Evolutionary conservation across 2,329 filamentous ascomycete genomes (phyloP), one percentile per base, ranked within the genome.

Genomic region (Neofusicoccum sp.): DNA sequence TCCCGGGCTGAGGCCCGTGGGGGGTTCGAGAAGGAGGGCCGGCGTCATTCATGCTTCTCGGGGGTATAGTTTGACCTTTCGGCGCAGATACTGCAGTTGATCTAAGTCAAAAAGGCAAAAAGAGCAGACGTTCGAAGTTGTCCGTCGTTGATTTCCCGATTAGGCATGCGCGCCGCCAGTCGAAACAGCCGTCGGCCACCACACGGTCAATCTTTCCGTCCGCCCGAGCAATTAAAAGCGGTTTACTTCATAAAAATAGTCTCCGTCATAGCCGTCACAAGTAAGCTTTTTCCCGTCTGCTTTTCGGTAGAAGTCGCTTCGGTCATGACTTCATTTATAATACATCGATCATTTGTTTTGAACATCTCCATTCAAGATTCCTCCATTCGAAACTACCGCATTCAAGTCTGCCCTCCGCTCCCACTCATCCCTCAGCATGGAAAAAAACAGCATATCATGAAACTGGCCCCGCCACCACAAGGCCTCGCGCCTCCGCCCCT

Each of bases 401-500:
- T 22, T 22, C 37, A n/a, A 41, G n/a, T 41, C 37, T 41, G 9
- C n/a, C n/a, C 39, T 37, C n/a, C 28, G n/a, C n/a, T 45, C 41
- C 56, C 56, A 47, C 31, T 59, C 56, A 6, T 59, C 31, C 43
- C 41, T 45, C 14, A 59, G 16, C 41, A 59, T 31, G 4, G 43
- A 48, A 31, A 48, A 59, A 7, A 28, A 22, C 9, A 59, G 43
- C 31, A 48, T 37, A 16, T 59, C 56, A 14, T 59, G 56, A 8
- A 47, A 84, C 36, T 73, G 68, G 1, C 81, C 75, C 65, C 83
- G 75, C 67, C 76, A 72, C 73, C 77, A 83, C 6, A 80, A 64
- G 1, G 71, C 68, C 68, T 84, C 77, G 56, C 81, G 71, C 61
- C 69, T 72, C 3, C 77, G 67, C 0, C 81, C 80, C 65, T 84